These are phyloP conservation scores for Pseudonitzschia pungens DNA, from an alignment of 108 stramenopile species.

Conservation along the genomic window DNA sequence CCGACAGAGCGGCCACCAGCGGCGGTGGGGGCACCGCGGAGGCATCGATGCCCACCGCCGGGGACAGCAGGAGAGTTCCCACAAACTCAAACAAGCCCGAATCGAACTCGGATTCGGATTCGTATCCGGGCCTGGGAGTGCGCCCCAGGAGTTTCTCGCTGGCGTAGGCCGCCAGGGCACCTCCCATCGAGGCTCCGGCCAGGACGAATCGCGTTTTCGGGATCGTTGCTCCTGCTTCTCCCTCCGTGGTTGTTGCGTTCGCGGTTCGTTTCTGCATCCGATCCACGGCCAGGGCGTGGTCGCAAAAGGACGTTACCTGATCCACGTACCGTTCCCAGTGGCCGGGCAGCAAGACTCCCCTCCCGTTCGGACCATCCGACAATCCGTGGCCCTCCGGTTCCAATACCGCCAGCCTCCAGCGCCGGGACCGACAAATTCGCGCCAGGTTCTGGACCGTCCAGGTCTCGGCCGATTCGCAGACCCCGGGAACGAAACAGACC, in stretches of 20 bases:
- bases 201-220: slow-evolving; percentile 11
- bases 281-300: slow-evolving; percentile 4
- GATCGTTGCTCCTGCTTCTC: not conserved
- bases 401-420: slow-evolving; percentile 37
- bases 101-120: too few species aligned
- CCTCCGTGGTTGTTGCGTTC: not conserved
- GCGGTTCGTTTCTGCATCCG: not conserved
- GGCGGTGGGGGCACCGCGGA: slow-evolving; percentile 39
- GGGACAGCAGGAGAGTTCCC: slow-evolving; percentile 41
- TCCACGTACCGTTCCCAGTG: slow-evolving; percentile 23
- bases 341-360: slow-evolving; percentile 16
- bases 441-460: slow-evolving; percentile 45
- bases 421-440: slow-evolving; percentile 4
- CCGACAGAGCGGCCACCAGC: slow-evolving; percentile 32
- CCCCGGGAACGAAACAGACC: slow-evolving; percentile 44
- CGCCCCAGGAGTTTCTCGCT: not conserved
- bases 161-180: slow-evolving; percentile 44
- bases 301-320: slow-evolving; percentile 34
- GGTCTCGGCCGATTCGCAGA: slow-evolving; percentile 61
- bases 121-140: too few species aligned
- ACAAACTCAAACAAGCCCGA: slow-evolving; percentile 9
- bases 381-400: slow-evolving; percentile 55
- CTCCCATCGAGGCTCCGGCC: slow-evolving; percentile 48
- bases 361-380: slow-evolving; percentile 29
- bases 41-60: slow-evolving; percentile 51